Percentiles rank a stretch among this genome's conserved stretches.
phyloP scores from a whole-genome alignment of 2,329 filamentous ascomycete species.

The Domatiomyces globalis region DNA sequence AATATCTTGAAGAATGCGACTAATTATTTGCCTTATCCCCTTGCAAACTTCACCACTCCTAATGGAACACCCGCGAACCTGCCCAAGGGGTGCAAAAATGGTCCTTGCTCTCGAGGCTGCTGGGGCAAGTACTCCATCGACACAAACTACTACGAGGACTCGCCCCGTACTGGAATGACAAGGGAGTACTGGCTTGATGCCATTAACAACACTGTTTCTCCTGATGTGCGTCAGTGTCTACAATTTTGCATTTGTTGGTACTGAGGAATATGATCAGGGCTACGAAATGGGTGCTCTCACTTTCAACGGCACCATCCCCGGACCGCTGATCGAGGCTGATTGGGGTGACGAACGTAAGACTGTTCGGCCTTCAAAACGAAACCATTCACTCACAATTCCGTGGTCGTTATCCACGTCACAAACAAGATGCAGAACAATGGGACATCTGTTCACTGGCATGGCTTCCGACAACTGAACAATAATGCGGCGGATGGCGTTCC shows the following conservation, averaged over 20 bases:
- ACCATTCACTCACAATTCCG: too few species aligned
- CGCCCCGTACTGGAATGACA: constrained; percentile 23
- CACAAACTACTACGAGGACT: constrained; percentile 24
- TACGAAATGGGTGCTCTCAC: too few species aligned
- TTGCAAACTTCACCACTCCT: too few species aligned
- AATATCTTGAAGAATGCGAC: too few species aligned
- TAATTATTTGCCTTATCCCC: too few species aligned
- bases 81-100: too few species aligned
- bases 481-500: constrained; percentile 60
- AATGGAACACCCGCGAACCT: too few species aligned
- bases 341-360: constrained; percentile 35
- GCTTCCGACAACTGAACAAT: constrained; percentile 61
- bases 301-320: constrained; percentile 38
- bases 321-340: constrained; percentile 36
- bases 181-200: constrained; percentile 32
- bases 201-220: constrained; percentile 29
- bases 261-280: too few species aligned
- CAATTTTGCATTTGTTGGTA: too few species aligned
- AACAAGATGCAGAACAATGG: constrained; percentile 22
- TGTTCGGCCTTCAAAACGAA: too few species aligned
- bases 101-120: too few species aligned
- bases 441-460: constrained; percentile 56
- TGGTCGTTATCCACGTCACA: constrained; percentile 30
- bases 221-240: constrained; percentile 32
- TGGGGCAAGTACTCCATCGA: constrained; percentile 20